A percentile compares a stretch with the other conserved stretches of the same genome.
phyloP scores from a whole-genome alignment of 768 basidiomycete genomes.

The Hypholoma fasciculare region DNA sequence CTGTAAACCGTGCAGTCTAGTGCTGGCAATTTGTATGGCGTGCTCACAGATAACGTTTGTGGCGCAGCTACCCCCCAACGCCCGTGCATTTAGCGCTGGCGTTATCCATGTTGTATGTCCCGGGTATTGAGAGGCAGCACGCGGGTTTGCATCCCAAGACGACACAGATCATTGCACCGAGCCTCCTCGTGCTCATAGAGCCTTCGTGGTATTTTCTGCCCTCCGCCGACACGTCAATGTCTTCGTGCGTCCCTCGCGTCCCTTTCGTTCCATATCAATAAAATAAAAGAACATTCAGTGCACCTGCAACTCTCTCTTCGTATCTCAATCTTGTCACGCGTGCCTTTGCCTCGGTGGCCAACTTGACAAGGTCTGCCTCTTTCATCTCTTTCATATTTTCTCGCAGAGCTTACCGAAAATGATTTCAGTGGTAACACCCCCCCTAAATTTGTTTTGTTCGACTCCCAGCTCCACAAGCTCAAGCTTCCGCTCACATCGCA shows the following conservation, averaged over 20 bases:
- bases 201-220: conserved; percentile 52
- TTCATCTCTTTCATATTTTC: neutral
- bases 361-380: conserved; percentile 20
- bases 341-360: conserved; percentile 40
- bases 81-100: conserved; percentile 54
- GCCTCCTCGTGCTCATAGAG: conserved; percentile 61
- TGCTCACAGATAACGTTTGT: conserved; percentile 1
- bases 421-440: neutral
- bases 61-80: conserved; percentile 61
- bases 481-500: conserved; percentile 43
- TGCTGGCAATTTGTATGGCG: conserved; percentile 7
- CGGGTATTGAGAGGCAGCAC: conserved; percentile 20
- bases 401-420: conserved; percentile 2
- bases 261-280: neutral
- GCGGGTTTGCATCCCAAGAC: conserved; percentile 23
- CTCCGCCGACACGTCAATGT: conserved; percentile 3
- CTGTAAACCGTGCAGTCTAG: conserved; percentile 45
- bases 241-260: conserved; percentile 8
- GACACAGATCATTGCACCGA: conserved; percentile 35
- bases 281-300: conserved; percentile 1
- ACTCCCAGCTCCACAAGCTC: conserved; percentile 53
- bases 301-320: conserved; percentile 37
- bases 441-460: conserved; percentile 52
- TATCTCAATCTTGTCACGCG: conserved; percentile 52
- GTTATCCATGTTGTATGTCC: conserved; percentile 47